Conservation (phyloP, 257 asterid species). For the Schizonepeta tenuifolia region DNA sequence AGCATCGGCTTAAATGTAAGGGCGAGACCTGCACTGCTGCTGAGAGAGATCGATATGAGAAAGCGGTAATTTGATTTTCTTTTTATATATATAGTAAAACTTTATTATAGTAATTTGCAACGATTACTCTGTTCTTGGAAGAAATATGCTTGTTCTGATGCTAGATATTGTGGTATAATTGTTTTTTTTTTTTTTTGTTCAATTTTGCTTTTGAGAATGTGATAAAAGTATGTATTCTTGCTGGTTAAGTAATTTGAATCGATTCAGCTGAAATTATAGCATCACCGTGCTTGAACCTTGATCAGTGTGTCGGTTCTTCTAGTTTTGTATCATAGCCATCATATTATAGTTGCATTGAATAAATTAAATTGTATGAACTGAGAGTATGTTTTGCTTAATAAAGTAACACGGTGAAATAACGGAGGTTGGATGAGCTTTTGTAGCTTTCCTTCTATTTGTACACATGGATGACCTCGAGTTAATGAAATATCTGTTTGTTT, state of each 20-base stretch:
- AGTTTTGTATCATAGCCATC: neutral
- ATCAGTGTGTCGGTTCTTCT: neutral
- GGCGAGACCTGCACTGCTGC: constrained; percentile 91
- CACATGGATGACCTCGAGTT: constrained; percentile 18
- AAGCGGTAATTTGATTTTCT: constrained; percentile 54
- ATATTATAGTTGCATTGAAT: neutral
- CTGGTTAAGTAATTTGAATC: neutral
- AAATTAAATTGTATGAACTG: neutral
- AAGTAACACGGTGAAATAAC: neutral
- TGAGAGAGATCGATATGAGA: constrained; percentile 90
- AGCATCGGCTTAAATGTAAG: constrained; percentile 83
- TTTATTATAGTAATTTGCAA: neutral
- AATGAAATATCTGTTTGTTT: neutral
- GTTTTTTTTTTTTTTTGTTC: neutral
- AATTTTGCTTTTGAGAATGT: neutral
- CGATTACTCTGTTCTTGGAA: constrained; percentile 4
- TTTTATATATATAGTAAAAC: neutral
- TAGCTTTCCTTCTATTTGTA: neutral
- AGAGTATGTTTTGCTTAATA: neutral
- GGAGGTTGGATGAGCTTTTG: constrained; percentile 6
- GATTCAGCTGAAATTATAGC: constrained; percentile 1
- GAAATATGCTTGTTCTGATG: constrained; percentile 21
- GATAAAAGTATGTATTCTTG: neutral
- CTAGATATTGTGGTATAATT: neutral
- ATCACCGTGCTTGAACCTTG: neutral